phyloP scores from a whole-genome alignment of 768 basidiomycete species.

The Serendipita sp. region DNA sequence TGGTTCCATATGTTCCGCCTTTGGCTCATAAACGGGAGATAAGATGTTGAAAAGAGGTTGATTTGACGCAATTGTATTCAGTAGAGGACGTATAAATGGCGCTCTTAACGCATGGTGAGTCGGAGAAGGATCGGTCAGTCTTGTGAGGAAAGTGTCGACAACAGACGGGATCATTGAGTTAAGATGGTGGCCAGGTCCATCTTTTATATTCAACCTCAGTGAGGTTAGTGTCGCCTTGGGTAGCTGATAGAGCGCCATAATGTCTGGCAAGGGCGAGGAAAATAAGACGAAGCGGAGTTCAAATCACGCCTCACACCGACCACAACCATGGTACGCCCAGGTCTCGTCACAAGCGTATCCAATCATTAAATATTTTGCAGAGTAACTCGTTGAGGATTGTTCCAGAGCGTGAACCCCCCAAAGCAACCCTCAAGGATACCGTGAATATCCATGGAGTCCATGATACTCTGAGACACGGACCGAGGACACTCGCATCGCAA shows the following conservation, averaged over 20 bases:
- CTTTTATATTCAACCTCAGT: background rate
- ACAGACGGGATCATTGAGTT: background rate
- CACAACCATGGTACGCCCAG: background rate
- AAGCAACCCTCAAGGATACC: conserved; percentile 49
- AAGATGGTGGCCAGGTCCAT: background rate
- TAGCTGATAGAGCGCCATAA: background rate
- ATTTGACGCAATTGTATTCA: background rate
- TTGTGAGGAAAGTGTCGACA: background rate
- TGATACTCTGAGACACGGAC: conserved; percentile 75
- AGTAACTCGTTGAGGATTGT: conserved; percentile 40
- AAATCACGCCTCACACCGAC: background rate
- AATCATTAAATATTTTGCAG: background rate
- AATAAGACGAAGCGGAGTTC: background rate
- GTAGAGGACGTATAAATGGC: background rate
- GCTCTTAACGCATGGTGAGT: background rate
- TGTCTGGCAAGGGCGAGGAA: background rate
- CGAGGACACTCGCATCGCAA: conserved; percentile 63
- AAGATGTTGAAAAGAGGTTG: background rate
- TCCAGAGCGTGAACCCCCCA: conserved; percentile 36
- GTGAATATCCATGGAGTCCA: conserved; percentile 68
- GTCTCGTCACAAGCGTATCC: background rate
- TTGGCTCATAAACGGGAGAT: background rate
- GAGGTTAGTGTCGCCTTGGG: background rate
- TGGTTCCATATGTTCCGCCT: background rate
- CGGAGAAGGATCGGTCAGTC: background rate